phyloP scores from a whole-genome alignment of 345 rosid species.

The Populus nigra region DNA sequence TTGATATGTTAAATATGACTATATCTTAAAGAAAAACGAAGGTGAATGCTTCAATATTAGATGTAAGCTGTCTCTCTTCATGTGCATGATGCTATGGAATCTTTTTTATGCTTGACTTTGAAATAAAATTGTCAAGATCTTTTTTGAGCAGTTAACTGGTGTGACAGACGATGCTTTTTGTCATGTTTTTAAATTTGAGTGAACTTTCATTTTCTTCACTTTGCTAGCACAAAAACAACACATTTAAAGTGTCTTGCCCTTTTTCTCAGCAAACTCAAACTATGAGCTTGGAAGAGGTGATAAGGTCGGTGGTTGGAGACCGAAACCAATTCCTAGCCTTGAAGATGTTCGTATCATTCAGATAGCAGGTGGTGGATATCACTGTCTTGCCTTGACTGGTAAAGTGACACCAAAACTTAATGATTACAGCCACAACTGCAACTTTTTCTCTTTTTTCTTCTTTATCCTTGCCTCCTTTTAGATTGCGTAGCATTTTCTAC shows the following conservation, averaged over 20 bases:
- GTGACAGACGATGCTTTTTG: neutral
- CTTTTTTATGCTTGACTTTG: neutral
- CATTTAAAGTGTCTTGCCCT: constrained; percentile 1
- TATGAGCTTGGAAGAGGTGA: constrained; percentile 92
- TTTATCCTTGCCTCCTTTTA: neutral
- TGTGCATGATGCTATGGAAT: neutral
- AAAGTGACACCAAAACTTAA: constrained; percentile 12
- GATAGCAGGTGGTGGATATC: constrained; percentile 89
- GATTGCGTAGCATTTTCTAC: neutral
- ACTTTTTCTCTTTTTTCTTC: neutral
- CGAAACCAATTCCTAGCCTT: constrained; percentile 64
- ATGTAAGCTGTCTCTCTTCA: neutral
- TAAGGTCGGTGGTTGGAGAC: constrained; percentile 82
- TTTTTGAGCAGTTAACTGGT: neutral
- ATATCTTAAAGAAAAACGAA: neutral
- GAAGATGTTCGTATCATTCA: constrained; percentile 54
- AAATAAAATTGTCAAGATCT: neutral
- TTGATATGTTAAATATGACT: neutral
- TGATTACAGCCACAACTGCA: neutral
- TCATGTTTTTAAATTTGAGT: neutral
- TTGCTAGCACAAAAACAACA: neutral
- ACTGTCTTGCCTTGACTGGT: constrained; percentile 88
- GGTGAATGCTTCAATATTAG: neutral
- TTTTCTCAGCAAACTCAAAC: constrained; percentile 71
- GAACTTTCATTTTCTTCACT: neutral